Percentiles rank a stretch among this genome's conserved stretches.
Evolutionary conservation across 148 eudicot genomes (phyloP).

Genomic region (Nyssa sinensis): DNA sequence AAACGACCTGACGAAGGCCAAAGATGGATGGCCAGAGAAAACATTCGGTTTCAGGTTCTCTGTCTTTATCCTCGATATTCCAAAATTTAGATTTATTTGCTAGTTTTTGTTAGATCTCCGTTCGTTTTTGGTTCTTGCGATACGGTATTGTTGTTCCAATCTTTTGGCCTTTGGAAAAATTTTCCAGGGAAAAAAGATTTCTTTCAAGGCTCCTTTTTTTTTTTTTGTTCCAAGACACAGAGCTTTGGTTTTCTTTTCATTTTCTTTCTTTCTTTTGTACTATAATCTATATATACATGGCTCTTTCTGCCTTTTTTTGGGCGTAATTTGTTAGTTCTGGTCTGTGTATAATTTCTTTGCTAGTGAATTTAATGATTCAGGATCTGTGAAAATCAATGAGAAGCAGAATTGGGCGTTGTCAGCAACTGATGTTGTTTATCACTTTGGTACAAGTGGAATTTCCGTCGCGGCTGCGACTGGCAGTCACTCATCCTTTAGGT

Average conservation of each 20-base stretch:
- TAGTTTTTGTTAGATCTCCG: too few relatives aligned
- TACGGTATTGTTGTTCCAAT: too few relatives aligned
- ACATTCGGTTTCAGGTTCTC: too few relatives aligned
- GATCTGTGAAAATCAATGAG: constrained; percentile 17
- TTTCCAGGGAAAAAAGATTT: neutral
- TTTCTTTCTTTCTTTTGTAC: too few relatives aligned
- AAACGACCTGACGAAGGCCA: too few relatives aligned
- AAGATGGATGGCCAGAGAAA: too few relatives aligned
- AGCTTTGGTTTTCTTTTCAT: too few relatives aligned
- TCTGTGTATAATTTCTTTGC: neutral
- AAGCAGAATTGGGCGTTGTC: constrained; percentile 48
- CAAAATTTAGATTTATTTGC: too few relatives aligned
- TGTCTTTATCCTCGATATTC: too few relatives aligned
- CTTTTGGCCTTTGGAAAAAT: too few relatives aligned
- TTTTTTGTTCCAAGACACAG: neutral
- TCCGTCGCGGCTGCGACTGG: constrained; percentile 84
- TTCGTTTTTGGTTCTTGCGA: too few relatives aligned
- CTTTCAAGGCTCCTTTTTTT: neutral
- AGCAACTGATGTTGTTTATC: constrained; percentile 49
- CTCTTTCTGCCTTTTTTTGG: neutral
- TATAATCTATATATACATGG: too few relatives aligned
- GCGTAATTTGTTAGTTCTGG: neutral
- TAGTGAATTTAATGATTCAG: neutral
- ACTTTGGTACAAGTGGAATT: constrained; percentile 75
- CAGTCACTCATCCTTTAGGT: constrained; percentile 92